phyloP scores from a whole-genome alignment of 495 filamentous ascomycete species.

The Aspergillus cavernicola region DNA sequence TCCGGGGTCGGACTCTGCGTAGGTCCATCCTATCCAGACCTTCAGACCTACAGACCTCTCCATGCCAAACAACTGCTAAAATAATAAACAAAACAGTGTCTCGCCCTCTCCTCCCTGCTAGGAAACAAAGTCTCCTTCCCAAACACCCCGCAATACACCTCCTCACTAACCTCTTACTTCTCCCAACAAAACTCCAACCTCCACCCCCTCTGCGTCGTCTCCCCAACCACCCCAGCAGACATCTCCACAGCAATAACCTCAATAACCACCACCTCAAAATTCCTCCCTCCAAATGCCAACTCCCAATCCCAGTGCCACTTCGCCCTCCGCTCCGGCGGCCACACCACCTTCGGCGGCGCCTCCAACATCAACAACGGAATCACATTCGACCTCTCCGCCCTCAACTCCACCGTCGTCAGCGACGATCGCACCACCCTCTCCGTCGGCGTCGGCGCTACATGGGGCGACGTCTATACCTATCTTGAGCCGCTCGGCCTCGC shows the following conservation, averaged over 20 bases:
- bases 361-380: conserved; percentile 53
- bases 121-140: conserved; percentile 20
- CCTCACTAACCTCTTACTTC: conserved; percentile 23
- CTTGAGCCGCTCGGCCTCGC: conserved; percentile 45
- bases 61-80: too few species aligned
- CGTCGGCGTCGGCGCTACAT: conserved; percentile 49
- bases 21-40: too few species aligned
- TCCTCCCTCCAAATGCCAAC: background rate
- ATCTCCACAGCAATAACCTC: conserved; percentile 15
- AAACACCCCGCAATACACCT: conserved; percentile 16
- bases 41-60: too few species aligned
- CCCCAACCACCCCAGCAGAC: conserved; percentile 18
- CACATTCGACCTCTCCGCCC: conserved; percentile 46
- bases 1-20: too few species aligned
- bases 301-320: conserved; percentile 17
- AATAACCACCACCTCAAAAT: background rate
- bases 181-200: conserved; percentile 23
- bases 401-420: conserved; percentile 41
- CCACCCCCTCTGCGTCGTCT: conserved; percentile 24
- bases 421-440: conserved; percentile 30
- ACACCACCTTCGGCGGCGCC: conserved; percentile 47
- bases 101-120: background rate
- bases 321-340: conserved; percentile 34
- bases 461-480: conserved; percentile 44
- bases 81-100: conserved; percentile 2